These are phyloP conservation scores for Lyophyllum shimeji DNA, from an alignment of 768 basidiomycete genomes.

Conservation along the genomic window DNA sequence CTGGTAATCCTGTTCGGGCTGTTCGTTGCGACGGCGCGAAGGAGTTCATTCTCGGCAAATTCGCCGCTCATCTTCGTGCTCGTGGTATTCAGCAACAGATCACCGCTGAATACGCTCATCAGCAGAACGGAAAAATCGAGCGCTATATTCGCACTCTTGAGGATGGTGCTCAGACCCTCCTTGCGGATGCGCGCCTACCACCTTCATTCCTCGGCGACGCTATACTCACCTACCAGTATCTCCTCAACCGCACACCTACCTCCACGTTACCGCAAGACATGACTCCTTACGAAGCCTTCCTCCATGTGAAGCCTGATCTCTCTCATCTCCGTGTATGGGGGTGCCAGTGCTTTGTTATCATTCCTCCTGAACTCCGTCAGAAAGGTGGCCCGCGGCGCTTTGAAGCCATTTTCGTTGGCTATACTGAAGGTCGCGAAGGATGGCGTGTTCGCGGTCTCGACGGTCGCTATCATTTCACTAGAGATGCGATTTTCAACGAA, in stretches of 20 bases:
- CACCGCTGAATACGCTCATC: not conserved
- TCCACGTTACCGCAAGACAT: not conserved
- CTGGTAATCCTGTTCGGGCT: not conserved
- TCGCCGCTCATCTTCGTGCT: not conserved
- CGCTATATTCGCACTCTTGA: not conserved
- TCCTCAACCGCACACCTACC: not conserved
- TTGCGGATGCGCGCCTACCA: not conserved
- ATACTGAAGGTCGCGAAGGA: not conserved
- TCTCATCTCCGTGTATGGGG: not conserved
- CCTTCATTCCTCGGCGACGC: not conserved
- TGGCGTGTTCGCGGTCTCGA: not conserved
- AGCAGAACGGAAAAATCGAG: not conserved
- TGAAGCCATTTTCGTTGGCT: no score
- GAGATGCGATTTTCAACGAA: not conserved
- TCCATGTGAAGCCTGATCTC: not conserved
- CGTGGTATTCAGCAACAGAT: not conserved
- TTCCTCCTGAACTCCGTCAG: no score
- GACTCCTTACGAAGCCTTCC: not conserved
- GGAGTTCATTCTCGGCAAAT: not conserved
- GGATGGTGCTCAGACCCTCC: not conserved
- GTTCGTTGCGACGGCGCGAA: not conserved
- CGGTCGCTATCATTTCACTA: not conserved
- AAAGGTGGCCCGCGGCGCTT: no score
- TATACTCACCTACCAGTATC: not conserved
- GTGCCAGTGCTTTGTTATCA: not conserved